phyloP scores from a whole-genome alignment of 108 stramenopile genomes.

The Pinguiococcus pyrenoidosus region DNA sequence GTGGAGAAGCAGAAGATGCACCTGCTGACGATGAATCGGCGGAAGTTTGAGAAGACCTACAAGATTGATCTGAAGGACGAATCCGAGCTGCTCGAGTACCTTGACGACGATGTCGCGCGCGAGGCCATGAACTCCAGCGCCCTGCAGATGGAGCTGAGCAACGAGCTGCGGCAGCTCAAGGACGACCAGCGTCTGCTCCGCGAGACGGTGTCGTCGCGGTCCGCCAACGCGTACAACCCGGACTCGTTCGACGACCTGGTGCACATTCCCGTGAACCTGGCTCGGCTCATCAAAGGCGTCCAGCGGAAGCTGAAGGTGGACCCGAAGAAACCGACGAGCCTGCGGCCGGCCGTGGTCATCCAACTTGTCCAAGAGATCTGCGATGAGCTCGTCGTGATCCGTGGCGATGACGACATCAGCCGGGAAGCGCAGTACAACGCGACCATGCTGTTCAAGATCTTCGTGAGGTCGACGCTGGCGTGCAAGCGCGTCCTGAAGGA shows the following conservation, averaged over 20 bases:
- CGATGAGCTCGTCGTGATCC: constrained; percentile 72
- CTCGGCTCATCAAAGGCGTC: constrained; percentile 77
- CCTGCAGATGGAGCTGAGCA: constrained; percentile 63
- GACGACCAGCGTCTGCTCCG: constrained; percentile 69
- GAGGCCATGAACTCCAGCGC: constrained; percentile 70
- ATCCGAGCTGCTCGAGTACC: background rate
- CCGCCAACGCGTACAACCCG: too few relatives aligned
- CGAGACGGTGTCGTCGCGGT: too few relatives aligned
- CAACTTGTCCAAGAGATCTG: constrained; percentile 53
- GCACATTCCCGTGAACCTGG: constrained; percentile 79
- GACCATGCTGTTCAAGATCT: constrained; percentile 72
- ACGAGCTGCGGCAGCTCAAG: constrained; percentile 65
- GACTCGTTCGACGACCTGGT: too few relatives aligned
- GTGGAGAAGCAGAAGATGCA: constrained; percentile 90
- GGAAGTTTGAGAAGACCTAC: constrained; percentile 54
- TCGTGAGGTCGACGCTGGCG: constrained; percentile 62
- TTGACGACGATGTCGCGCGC: constrained; percentile 38
- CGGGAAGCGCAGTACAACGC: constrained; percentile 83
- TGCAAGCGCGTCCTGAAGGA: constrained; percentile 71
- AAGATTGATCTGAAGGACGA: constrained; percentile 56
- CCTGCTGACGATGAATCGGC: constrained; percentile 56
- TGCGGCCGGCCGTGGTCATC: constrained; percentile 75
- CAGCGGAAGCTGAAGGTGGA: constrained; percentile 77
- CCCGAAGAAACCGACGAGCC: constrained; percentile 47
- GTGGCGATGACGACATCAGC: constrained; percentile 62